These are phyloP conservation scores for Cercophora sp. DNA, from an alignment of 495 filamentous ascomycete species.

Conservation along the genomic window DNA sequence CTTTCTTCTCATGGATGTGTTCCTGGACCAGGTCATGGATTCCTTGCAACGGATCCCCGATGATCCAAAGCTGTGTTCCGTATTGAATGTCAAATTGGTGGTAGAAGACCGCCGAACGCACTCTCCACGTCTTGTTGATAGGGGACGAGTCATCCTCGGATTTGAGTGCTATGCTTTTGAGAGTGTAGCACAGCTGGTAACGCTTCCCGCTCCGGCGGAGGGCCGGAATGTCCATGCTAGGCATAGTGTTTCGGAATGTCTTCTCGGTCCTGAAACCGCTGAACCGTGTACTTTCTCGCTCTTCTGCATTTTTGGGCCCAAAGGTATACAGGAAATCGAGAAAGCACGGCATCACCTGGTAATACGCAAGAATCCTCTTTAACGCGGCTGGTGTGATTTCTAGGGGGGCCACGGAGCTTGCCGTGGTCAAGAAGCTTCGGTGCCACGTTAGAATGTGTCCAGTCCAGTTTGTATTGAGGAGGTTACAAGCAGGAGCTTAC, in stretches of 20 bases:
- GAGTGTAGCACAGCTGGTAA: conserved; percentile 5
- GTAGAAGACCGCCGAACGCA: conserved; percentile 2
- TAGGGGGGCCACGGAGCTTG: background rate
- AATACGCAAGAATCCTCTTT: background rate
- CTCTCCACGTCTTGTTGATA: background rate
- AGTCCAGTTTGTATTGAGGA: background rate
- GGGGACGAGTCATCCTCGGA: background rate
- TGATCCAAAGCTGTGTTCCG: conserved; percentile 7
- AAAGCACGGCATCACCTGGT: background rate
- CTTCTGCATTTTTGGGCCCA: background rate
- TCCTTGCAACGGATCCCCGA: conserved; percentile 2
- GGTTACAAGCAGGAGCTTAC: background rate
- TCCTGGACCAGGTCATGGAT: conserved; percentile 3
- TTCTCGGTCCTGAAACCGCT: conserved; percentile 4
- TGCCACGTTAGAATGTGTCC: background rate
- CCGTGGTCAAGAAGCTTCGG: background rate
- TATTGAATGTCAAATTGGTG: conserved; percentile 7
- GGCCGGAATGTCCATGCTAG: background rate
- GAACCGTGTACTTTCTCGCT: conserved; percentile 2
- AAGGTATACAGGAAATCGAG: conserved; percentile 2
- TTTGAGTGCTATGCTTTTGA: background rate
- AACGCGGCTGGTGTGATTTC: background rate
- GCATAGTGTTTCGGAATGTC: background rate
- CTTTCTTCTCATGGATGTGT: conserved; percentile 3
- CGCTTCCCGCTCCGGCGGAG: background rate